These are phyloP conservation scores for Wakefieldia striispora DNA, from an alignment of 768 basidiomycete species.

Conservation along the genomic window DNA sequence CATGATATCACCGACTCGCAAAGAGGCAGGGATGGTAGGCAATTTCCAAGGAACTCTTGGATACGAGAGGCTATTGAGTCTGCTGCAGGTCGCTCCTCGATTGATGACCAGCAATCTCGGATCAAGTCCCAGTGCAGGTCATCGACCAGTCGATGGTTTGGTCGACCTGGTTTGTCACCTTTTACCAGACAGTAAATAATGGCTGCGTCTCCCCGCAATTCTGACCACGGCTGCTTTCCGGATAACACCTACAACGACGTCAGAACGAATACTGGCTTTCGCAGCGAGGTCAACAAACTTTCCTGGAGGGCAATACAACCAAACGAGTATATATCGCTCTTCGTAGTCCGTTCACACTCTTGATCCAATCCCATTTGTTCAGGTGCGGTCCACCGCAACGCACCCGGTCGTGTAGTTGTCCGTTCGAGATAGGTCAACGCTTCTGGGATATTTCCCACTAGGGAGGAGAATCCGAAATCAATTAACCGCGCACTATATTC, in stretches of 20 bases:
- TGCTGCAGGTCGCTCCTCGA: neutral
- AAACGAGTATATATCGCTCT: neutral
- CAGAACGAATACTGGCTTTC: neutral
- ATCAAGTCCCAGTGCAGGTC: constrained; percentile 2
- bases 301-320: constrained; percentile 27
- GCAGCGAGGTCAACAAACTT: constrained; percentile 2
- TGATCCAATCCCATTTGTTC: constrained; percentile 18
- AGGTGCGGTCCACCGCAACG: constrained; percentile 45
- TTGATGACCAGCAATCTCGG: neutral
- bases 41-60: neutral
- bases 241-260: neutral
- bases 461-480: constrained; percentile 41
- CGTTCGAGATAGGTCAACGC: neutral
- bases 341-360: neutral
- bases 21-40: neutral
- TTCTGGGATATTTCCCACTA: neutral
- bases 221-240: neutral
- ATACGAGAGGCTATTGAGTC: neutral
- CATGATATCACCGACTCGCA: neutral
- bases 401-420: constrained; percentile 31
- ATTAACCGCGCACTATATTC: constrained; percentile 35
- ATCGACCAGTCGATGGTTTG: neutral
- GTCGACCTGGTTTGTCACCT: neutral
- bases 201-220: neutral
- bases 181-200: constrained; percentile 6